Base-by-base conservation (phyloP, 2,329 filamentous ascomycete species). In the Calonectria henricotiae region DNA sequence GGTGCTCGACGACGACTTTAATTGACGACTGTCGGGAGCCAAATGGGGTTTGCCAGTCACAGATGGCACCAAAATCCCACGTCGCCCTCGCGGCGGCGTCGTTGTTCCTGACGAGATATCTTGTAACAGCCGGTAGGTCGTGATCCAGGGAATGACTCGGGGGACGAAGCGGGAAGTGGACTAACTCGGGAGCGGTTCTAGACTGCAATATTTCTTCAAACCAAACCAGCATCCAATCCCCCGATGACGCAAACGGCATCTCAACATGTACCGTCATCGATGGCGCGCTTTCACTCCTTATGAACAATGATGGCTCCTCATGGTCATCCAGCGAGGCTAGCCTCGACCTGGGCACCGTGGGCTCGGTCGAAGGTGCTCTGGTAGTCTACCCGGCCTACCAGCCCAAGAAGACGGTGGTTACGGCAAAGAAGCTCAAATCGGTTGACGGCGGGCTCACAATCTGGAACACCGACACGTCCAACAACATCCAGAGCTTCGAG, bases 151-250 rank as follows among this genome's bases (percentile, higher is more conserved):
- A 32, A 17, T n/a, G 12, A 11, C 11, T n/a, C 11, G 12, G 9
- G 5, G 4, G 13, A 17, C 5, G n/a, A 20, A 55, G 11, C 20
- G 15, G 15, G 15, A n/a, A 4, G 54, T 43, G 8, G 27, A 44
- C 39, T 44, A 25, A 61, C 39, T 20, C 12, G 5, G 20, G 20
- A 30, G 4, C 25, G 9, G 49, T 37, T 46, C 7, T 61, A 78
- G 77, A 76, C 44, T 78, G 77, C 67, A 67, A 78, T 47, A 64
- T 77, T 64, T 74, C 76, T 30, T 71, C 72, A 51, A 78, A 78
- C 68, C 76, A 78, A 67, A 78, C 77, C 1, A 76, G 74, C 60
- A 77, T 79, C 69, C 67, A 75, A 27, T 58, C 70, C 15, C 77
- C 77, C 55, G 67, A 73, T 39, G 73, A 68, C 11, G 58, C 58